Conservation (phyloP, 208 protist genomes). For the Acanthamoeba divionensis region DNA sequence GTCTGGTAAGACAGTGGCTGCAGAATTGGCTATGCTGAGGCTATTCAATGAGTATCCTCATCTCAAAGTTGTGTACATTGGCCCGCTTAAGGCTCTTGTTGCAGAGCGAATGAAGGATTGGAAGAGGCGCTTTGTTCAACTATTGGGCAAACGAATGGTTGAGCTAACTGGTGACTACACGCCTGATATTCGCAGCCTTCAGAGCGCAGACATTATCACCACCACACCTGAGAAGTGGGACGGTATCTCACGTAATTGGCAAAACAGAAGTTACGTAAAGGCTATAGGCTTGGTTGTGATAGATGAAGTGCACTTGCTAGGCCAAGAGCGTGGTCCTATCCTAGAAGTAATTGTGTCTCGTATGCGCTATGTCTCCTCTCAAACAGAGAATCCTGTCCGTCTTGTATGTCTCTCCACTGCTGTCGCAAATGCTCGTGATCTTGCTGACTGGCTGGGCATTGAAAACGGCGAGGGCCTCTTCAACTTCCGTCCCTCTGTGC, state of each 20-base stretch:
- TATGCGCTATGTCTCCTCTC: slow-evolving; percentile 96
- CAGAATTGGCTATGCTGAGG: slow-evolving; percentile 97
- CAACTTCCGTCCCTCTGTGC: slow-evolving; percentile 97
- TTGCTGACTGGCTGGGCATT: slow-evolving; percentile 95
- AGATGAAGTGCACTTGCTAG: slow-evolving; percentile 99
- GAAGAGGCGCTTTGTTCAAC: slow-evolving; percentile 85
- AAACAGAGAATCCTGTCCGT: slow-evolving; percentile 89
- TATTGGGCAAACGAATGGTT: slow-evolving; percentile 91
- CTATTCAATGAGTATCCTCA: slow-evolving; percentile 85
- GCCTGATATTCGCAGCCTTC: slow-evolving; percentile 90
- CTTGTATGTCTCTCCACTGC: slow-evolving; percentile 97
- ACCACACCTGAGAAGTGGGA: slow-evolving; percentile 99
- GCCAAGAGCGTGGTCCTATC: slow-evolving; percentile 97
- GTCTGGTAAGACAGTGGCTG: slow-evolving; percentile 97
- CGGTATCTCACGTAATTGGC: slow-evolving; percentile 97
- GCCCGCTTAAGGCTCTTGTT: slow-evolving; percentile 98
- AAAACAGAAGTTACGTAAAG: slow-evolving; percentile 87
- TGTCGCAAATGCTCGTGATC: slow-evolving; percentile 96
- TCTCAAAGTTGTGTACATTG: slow-evolving; percentile 98
- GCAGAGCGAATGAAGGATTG: slow-evolving; percentile 98
- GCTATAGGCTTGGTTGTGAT: slow-evolving; percentile 95
- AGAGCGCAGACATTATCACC: slow-evolving; percentile 94
- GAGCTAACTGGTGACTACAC: slow-evolving; percentile 96
- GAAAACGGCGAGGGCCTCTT: slow-evolving; percentile 90
- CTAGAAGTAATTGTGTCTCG: no score